Base-by-base conservation (phyloP, 2,329 filamentous ascomycete genomes). In the Fusarium tupiense region DNA sequence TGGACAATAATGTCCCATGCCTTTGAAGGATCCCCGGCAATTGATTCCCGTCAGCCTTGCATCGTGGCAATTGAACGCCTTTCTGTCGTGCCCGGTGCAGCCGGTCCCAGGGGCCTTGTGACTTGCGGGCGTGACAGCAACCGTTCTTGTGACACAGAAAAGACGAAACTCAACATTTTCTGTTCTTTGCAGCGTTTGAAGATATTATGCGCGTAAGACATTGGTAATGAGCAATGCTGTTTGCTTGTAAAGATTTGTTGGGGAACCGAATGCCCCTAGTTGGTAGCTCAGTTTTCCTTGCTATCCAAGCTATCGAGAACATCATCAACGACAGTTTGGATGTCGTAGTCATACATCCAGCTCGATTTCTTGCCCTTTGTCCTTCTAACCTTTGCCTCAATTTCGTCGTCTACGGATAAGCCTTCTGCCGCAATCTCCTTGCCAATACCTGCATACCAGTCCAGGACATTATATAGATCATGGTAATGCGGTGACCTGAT, bases 401-500 rank as follows among this genome's bases (percentile, higher is more conserved):
- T 80, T 69, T 80, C 79, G 5, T 74, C 69, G 16, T 80, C 73
- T 2, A 71, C 69, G 0, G 73, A 22, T 6, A 79, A 60, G 1
- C 65, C 59, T 35, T 76, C 72, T 9, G 71, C 64, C 13, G 69
- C 60, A 5, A 79, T 41, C 44, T 71, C 64, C 14, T 57, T 57
- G 16, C 69, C 68, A 37, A 76, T 46, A 4, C 54, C 53, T 9
- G 64, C 76, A 49, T 79, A 79, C 58, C 70, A 73, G 26, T 80
- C 77, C 8, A 80, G 44, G 8, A 78, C 74, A 3, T 68, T 70
- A 43, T 81, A 80, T 6, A 80, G 43, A 12, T 71, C 69, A 6
- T 61, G 47, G n/a, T 81, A 81, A 54, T 81, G 78, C 0, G 79
- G 79, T 11, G 80, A 80, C 13, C 79, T 67, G 44, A 80, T 77